Evolutionary conservation across 2,329 filamentous ascomycete genomes (phyloP).

Genomic region (Rasamsonia emersonii): DNA sequence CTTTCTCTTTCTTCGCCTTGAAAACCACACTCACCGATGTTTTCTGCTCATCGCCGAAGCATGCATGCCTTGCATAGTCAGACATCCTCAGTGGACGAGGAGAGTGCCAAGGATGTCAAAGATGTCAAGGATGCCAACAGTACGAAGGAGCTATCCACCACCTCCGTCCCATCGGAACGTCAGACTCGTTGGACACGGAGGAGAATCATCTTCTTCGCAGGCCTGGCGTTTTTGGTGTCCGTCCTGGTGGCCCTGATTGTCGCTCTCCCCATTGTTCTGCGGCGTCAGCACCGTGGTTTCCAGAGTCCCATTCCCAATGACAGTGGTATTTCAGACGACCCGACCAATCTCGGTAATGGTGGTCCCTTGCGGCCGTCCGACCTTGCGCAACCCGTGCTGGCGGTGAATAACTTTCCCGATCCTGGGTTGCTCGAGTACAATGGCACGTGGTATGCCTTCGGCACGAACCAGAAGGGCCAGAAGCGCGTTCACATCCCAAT

Average conservation of each 20-base stretch:
- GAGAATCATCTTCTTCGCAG: slow-evolving; percentile 7
- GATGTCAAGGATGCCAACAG: no score
- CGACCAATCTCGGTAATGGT: no score
- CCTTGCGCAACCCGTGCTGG: slow-evolving; percentile 12
- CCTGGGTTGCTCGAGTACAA: slow-evolving; percentile 22
- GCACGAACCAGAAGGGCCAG: slow-evolving; percentile 16
- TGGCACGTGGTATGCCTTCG: slow-evolving; percentile 27
- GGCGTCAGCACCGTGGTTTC: neutral
- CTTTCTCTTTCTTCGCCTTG: no score
- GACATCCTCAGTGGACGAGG: no score
- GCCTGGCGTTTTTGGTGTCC: slow-evolving; percentile 7
- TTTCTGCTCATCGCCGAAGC: no score
- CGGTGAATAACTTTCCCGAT: slow-evolving; percentile 22
- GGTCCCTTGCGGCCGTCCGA: neutral
- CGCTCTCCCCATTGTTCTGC: slow-evolving; percentile 14
- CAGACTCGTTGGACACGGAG: slow-evolving; percentile 10
- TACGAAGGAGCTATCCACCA: no score
- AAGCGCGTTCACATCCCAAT: slow-evolving; percentile 41
- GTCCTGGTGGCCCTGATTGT: slow-evolving; percentile 13
- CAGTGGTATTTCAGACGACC: no score
- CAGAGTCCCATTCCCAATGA: neutral
- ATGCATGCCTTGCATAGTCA: no score
- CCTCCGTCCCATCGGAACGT: no score
- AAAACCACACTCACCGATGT: no score
- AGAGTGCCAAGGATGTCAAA: no score